A percentile compares a stretch with the other conserved stretches of the same genome.
Evolutionary conservation across 805 yeast species (phyloP).

Genomic region (Lachancea mirantina): DNA sequence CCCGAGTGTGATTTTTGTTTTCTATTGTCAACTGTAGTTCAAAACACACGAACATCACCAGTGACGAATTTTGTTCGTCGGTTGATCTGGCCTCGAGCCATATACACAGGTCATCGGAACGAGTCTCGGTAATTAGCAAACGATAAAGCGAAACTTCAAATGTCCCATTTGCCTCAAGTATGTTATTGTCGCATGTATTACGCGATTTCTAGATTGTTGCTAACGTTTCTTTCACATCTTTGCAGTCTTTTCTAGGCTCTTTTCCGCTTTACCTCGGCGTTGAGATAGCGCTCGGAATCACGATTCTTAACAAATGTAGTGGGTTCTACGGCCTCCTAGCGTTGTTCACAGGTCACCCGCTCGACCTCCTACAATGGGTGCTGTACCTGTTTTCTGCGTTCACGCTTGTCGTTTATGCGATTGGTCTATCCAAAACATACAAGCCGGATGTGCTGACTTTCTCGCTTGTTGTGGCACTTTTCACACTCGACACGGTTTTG

Average conservation of each 20-base stretch:
- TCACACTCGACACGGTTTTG: constrained; percentile 57
- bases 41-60: too few relatives aligned
- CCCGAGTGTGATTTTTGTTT: too few relatives aligned
- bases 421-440: constrained; percentile 47
- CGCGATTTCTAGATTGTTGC: neutral
- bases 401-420: constrained; percentile 56
- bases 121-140: neutral
- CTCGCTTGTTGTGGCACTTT: constrained; percentile 57
- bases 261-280: constrained; percentile 84
- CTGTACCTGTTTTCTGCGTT: constrained; percentile 60
- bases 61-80: too few relatives aligned
- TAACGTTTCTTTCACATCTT: constrained; percentile 7
- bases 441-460: constrained; percentile 52
- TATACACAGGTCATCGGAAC: neutral
- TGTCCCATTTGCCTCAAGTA: constrained; percentile 17
- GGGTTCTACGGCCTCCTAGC: constrained; percentile 85
- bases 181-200: constrained; percentile 5
- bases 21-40: too few relatives aligned
- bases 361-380: constrained; percentile 75
- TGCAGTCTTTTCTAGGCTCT: constrained; percentile 54
- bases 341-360: constrained; percentile 81
- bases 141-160: too few relatives aligned
- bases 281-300: constrained; percentile 67
- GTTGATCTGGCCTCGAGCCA: too few relatives aligned
- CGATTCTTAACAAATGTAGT: constrained; percentile 79